These are phyloP conservation scores for Porcisia hertigi DNA, from an alignment of 208 protist genomes.

Conservation along the genomic window DNA sequence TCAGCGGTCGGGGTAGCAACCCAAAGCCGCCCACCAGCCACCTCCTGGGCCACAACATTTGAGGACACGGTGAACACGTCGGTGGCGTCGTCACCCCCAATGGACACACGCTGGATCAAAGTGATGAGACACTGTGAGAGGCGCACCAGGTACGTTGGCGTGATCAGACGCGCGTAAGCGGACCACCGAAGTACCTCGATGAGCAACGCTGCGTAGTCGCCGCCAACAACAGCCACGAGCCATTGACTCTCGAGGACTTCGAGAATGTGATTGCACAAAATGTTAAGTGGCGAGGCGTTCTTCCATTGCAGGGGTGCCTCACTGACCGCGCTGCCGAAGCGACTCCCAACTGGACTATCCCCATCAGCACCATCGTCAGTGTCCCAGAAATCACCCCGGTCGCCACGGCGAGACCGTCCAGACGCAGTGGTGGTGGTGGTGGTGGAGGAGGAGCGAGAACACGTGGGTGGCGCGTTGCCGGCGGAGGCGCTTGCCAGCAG, in stretches of 20 bases:
- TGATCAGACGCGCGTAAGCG: slow-evolving; percentile 56
- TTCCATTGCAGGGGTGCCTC: slow-evolving; percentile 75
- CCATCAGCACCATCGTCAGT: background rate
- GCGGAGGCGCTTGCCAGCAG: background rate
- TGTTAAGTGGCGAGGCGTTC: slow-evolving; percentile 53
- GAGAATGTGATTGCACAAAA: slow-evolving; percentile 55
- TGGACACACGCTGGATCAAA: slow-evolving; percentile 45
- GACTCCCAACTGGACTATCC: background rate
- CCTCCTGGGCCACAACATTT: slow-evolving; percentile 15
- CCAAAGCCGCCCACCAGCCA: slow-evolving; percentile 23
- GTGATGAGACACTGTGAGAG: slow-evolving; percentile 39
- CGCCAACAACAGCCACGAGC: slow-evolving; percentile 48
- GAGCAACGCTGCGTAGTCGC: slow-evolving; percentile 65
- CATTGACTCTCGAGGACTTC: slow-evolving; percentile 72
- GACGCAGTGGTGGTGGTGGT: background rate
- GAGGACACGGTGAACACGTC: background rate
- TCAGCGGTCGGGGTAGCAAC: slow-evolving; percentile 21
- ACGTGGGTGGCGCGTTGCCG: background rate
- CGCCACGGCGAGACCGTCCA: background rate
- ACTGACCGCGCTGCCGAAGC: background rate
- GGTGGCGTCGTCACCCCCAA: background rate
- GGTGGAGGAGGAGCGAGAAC: background rate
- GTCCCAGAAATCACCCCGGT: background rate
- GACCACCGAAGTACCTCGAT: slow-evolving; percentile 44
- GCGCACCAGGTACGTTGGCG: slow-evolving; percentile 36